Conservation (phyloP, 306 rosid species). For the Citrullus mucosospermus region DNA sequence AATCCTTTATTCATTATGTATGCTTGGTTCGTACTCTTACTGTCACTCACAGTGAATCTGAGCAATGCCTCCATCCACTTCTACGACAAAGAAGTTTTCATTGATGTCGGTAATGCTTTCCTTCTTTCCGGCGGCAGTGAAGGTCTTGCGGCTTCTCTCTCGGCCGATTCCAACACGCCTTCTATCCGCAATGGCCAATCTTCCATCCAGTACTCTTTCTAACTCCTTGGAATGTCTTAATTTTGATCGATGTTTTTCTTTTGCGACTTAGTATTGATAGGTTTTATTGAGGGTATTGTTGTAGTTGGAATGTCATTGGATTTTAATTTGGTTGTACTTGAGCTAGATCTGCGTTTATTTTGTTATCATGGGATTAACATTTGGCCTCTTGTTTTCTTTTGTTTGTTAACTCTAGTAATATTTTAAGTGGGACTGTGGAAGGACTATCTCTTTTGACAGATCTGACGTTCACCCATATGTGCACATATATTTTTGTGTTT, state of each 20-base stretch:
- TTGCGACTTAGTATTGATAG: neutral
- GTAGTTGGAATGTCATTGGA: neutral
- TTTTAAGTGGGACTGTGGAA: neutral
- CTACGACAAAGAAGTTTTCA: constrained; percentile 49
- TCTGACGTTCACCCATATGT: neutral
- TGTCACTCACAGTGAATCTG: constrained; percentile 13
- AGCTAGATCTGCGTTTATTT: constrained; percentile 3
- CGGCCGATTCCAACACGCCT: constrained; percentile 12
- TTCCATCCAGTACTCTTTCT: constrained; percentile 44
- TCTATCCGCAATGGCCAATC: constrained; percentile 36
- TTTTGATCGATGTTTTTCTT: neutral
- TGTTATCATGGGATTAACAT: neutral
- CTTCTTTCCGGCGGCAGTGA: constrained; percentile 98
- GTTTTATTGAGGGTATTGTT: neutral
- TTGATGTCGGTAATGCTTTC: constrained; percentile 68
- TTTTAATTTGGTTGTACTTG: neutral
- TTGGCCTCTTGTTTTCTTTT: neutral
- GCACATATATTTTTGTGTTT: neutral
- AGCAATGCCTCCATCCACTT: constrained; percentile 63
- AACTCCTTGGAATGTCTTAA: neutral
- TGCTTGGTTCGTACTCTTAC: constrained; percentile 3
- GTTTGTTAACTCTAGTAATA: neutral
- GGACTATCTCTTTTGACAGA: neutral
- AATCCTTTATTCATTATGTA: neutral
- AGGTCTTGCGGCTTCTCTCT: constrained; percentile 47